Base-by-base conservation (phyloP, 2,329 filamentous ascomycete genomes). In the Penicillium sp. region DNA sequence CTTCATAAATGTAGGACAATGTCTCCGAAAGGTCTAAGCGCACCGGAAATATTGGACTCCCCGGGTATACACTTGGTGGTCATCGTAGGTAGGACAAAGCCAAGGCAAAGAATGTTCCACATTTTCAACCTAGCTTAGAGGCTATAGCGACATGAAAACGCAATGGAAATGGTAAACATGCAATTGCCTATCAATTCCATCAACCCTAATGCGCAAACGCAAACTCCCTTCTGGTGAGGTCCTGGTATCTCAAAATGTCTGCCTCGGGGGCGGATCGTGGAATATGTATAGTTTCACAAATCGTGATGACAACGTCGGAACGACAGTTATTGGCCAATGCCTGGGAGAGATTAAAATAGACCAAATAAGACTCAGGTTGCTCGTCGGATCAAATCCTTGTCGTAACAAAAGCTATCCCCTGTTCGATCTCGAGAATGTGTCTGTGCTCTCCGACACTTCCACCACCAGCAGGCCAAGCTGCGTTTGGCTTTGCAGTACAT, bases 401-500 rank as follows among this genome's bases (percentile, higher is more conserved):
- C 39, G n/a, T 36, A 40, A 19, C 10, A 34, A 23, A 46, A 30
- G 34, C 39, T 39, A 27, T 19, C 13, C 29, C 26, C 13, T 26
- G 27, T 54, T 51, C 47, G 34, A 52, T 38, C 27, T 47, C 9
- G 43, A 49, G 49, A 46, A 43, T 49, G 51, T 58, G 51, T 40
- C 43, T 53, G 51, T 60, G 38, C 30, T 38, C 47, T 59, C 58
- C 53, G 59, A 55, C 39, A 53, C 39, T 54, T 56, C 51, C 52
- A 55, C 51, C 52, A 55, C 39, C 19, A 26, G 39, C 27, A 14
- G 50, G 32, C 53, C 29, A 30, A 42, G 16, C 46, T 41, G n/a
- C 36, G 16, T 39, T 47, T 51, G 40, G 47, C 29, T 42, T 43
- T 4, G 19, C 32, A 29, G 32, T 47, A 19, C 32, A 11, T 23